phyloP scores from a whole-genome alignment of 2,329 filamentous ascomycete genomes.

The Mycosphaerella arachidis region DNA sequence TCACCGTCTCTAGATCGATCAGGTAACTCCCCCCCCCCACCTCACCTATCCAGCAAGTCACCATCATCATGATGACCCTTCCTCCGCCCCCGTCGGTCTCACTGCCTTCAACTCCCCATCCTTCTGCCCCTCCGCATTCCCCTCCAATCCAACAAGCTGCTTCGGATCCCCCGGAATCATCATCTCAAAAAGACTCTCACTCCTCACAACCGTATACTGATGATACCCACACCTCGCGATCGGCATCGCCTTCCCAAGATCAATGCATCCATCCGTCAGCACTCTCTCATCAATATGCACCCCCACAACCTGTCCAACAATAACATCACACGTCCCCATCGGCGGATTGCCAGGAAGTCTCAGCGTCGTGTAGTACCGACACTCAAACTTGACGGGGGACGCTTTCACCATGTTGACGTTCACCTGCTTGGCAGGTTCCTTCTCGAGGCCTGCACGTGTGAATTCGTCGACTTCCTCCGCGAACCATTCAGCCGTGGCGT shows the following conservation, averaged over 20 bases:
- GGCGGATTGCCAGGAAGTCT: conserved; percentile 54
- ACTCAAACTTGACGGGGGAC: conserved; percentile 57
- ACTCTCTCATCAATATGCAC: conserved; percentile 55
- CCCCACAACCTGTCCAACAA: conserved; percentile 54
- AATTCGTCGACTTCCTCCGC: conserved; percentile 53
- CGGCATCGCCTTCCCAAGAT: conserved; percentile 54
- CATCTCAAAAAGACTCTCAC: conserved; percentile 55
- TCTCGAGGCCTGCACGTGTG: conserved; percentile 45
- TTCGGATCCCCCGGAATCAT: conserved; percentile 35
- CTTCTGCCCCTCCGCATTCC: conserved; percentile 32
- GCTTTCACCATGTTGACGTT: conserved; percentile 51
- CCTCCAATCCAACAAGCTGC: conserved; percentile 32
- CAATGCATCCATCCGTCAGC: conserved; percentile 52
- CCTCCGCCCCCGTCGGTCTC: background rate
- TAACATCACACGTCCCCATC: conserved; percentile 54
- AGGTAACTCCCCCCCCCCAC: background rate
- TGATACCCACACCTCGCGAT: conserved; percentile 60
- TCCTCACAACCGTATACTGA: conserved; percentile 53
- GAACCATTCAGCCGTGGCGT: conserved; percentile 51
- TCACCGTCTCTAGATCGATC: background rate
- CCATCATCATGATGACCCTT: no score
- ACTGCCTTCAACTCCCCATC: conserved; percentile 27
- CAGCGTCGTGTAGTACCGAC: conserved; percentile 52
- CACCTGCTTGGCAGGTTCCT: conserved; percentile 40
- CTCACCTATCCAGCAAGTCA: background rate